phyloP scores from a whole-genome alignment of 176 grass and related monocot genomes.

The Zoysia japonica region DNA sequence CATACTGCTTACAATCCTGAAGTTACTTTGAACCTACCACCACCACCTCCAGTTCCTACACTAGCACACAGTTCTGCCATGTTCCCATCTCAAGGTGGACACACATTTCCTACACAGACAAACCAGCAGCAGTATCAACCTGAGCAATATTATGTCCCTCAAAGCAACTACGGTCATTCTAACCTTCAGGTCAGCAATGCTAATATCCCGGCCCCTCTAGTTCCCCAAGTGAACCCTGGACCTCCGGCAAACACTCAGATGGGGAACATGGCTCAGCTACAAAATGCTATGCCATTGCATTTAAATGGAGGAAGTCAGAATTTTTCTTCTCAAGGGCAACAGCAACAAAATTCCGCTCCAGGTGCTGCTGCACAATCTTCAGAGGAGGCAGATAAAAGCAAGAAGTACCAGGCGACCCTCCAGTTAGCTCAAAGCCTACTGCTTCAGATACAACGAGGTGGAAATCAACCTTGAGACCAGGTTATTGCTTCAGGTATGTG shows the following conservation, averaged over 20 bases:
- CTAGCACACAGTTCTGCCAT: constrained; percentile 32
- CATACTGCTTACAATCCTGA: constrained; percentile 49
- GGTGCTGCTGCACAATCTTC: constrained; percentile 50
- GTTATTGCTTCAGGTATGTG: constrained; percentile 37
- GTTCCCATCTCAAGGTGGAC: constrained; percentile 39
- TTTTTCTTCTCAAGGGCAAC: constrained; percentile 52
- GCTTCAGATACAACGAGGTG: constrained; percentile 67
- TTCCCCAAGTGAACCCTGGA: constrained; percentile 37
- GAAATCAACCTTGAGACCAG: constrained; percentile 56
- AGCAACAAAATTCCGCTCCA: constrained; percentile 46
- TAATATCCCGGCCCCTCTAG: constrained; percentile 27
- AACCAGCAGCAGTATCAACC: constrained; percentile 66
- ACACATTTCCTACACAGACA: constrained; percentile 41
- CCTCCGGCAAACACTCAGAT: constrained; percentile 49
- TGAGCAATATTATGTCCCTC: constrained; percentile 46
- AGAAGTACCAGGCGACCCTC: constrained; percentile 85
- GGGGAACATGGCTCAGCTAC: constrained; percentile 38
- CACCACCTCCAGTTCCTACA: constrained; percentile 34
- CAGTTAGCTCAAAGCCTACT: constrained; percentile 84
- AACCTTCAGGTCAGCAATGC: constrained; percentile 42
- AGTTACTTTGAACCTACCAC: constrained; percentile 50
- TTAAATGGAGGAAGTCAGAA: constrained; percentile 19
- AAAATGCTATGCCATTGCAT: constrained; percentile 34
- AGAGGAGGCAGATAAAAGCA: constrained; percentile 81
- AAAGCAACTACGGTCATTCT: constrained; percentile 47